Base-by-base conservation (phyloP, 345 rosid genomes). In the Eucalyptus decipiens region DNA sequence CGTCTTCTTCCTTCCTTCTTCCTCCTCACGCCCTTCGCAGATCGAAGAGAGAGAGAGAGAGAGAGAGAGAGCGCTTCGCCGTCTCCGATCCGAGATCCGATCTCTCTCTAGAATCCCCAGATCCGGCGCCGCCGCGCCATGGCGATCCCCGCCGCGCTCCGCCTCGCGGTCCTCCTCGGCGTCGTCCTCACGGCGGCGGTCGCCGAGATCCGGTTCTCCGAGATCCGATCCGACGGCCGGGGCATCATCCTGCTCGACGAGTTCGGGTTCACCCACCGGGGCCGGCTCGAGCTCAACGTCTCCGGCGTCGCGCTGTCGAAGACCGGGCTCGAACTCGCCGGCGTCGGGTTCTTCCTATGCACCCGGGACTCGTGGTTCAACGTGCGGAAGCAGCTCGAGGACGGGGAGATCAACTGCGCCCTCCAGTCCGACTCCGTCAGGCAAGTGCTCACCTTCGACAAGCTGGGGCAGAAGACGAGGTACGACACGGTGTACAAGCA, bases 321-420 rank as follows among this genome's bases (percentile, higher is more conserved):
- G 40, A 95, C 95, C 11, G 95, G 95, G 86, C 95, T 95, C 28
- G 99, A 96, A 89, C 93, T 92, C 62, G 90, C 95, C 67, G 93
- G 93, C 91, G 91, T 97, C 23, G 99, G 99, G 6, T 98, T 98
- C 97, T 95, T 98, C 94, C 98, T 98, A 86, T 96, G 97, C 95
- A 97, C 99, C 37, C 93, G 91, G 24, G 99, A 97, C 92, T 91
- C 97, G 6, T 96, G 99, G 98, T 90, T 95, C 28, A 97, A 92
- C 88, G 99, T 97, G 58, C 92, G 94, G 90, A 94, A 95, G 89
- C 97, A 95, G 90, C 93, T 97, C 19, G 97, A 97, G 88, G 97
- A 95, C 47, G 92, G 90, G 11, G 98, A 97, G 76, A 90, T 96
- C 95, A 51, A 95, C 12, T 97, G 99, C 93, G 96, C 98, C 21